Evolutionary conservation across 495 filamentous ascomycete genomes (phyloP).

Genomic region (Penicillium malachiteum): DNA sequence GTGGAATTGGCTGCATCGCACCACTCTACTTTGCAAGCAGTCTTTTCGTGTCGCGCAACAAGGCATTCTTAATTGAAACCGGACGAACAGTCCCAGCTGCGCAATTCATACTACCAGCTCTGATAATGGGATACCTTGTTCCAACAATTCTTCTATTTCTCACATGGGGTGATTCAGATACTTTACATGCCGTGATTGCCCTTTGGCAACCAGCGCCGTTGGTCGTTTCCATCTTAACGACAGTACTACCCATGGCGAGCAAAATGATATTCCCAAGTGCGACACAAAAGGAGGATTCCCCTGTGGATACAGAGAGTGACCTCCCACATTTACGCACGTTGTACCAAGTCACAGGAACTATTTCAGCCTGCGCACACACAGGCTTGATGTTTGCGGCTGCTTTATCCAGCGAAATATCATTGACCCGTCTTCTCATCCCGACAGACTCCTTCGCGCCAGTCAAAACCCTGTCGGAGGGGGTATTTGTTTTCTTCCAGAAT

Average conservation of each 20-base stretch:
- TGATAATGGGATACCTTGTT: constrained; percentile 15
- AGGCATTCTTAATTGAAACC: constrained; percentile 2
- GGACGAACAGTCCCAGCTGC: constrained; percentile 5
- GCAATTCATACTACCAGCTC: constrained; percentile 12
- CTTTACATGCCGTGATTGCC: not conserved
- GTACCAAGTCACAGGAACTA: not conserved
- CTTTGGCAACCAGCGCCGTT: not conserved
- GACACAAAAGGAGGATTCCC: not conserved
- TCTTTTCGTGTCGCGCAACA: constrained; percentile 2
- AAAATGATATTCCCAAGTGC: not conserved
- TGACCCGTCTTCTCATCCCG: not conserved
- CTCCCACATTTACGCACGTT: not conserved
- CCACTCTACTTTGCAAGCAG: constrained; percentile 15
- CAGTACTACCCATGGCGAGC: not conserved
- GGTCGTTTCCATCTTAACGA: not conserved
- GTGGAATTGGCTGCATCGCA: constrained; percentile 18
- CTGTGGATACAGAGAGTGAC: not conserved
- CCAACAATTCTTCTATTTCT: not conserved
- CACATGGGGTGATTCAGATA: not conserved
- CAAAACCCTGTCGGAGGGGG: constrained; percentile 10
- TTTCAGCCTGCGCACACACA: not conserved
- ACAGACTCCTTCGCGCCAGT: constrained; percentile 10
- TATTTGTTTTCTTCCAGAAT: constrained; percentile 22
- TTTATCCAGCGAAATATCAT: not conserved
- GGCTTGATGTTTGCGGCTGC: not conserved